Conservation (phyloP, 2,329 filamentous ascomycete species). For the Dichotomopilus funicola region DNA sequence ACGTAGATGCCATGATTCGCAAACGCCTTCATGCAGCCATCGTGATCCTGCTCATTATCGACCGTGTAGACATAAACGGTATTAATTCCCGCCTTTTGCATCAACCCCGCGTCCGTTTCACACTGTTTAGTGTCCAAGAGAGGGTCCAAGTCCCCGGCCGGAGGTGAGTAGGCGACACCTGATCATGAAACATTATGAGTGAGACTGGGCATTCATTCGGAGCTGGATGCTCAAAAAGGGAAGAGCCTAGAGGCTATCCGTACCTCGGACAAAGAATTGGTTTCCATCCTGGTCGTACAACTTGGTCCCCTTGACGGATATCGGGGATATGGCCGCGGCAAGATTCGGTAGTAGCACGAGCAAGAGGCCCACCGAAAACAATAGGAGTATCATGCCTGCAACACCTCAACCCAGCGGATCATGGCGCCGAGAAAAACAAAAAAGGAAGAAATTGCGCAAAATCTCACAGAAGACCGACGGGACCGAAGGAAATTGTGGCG, state of each 20-base stretch:
- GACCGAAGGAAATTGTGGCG: too few relatives aligned
- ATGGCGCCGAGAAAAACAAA: too few relatives aligned
- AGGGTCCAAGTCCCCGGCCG: conserved; percentile 5
- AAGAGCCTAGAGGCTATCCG: not conserved
- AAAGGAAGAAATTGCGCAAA: too few relatives aligned
- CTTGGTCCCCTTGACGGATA: conserved; percentile 13
- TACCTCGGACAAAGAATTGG: conserved; percentile 16
- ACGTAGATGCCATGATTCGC: conserved; percentile 15
- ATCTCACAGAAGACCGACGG: too few relatives aligned
- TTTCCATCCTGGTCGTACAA: conserved; percentile 12
- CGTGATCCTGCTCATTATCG: conserved; percentile 4
- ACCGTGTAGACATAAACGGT: conserved; percentile 12
- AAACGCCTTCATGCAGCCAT: conserved; percentile 12
- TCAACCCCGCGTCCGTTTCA: conserved; percentile 7
- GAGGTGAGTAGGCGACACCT: conserved; percentile 8
- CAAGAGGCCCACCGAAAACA: not conserved
- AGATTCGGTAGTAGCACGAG: not conserved
- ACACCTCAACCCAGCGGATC: too few relatives aligned
- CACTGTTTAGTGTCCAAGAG: conserved; percentile 9
- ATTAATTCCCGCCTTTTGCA: conserved; percentile 8
- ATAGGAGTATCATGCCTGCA: not conserved
- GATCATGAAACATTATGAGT: not conserved
- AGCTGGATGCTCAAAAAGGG: not conserved
- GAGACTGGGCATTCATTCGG: not conserved
- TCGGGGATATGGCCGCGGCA: conserved; percentile 4